A percentile compares a stretch with the other conserved stretches of the same genome.
phyloP scores from a whole-genome alignment of 257 asterid species.

The Henckelia pumila region DNA sequence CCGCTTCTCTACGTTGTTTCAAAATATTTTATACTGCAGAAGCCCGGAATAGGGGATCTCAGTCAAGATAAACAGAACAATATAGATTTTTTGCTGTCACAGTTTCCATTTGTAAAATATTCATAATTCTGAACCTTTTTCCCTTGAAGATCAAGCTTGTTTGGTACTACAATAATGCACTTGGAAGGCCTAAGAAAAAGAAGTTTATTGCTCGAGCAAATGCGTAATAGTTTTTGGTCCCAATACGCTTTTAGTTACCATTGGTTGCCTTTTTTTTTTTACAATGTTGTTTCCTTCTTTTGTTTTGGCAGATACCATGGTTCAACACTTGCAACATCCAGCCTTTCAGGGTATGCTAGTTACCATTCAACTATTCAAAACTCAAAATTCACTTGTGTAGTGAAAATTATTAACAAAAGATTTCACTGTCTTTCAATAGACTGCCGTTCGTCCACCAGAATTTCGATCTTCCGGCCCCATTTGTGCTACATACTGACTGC shows the following conservation, averaged over 20 bases:
- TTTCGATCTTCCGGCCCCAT: constrained; percentile 89
- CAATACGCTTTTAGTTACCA: neutral
- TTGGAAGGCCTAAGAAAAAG: constrained; percentile 93
- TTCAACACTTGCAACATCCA: constrained; percentile 82
- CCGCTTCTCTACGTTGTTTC: neutral
- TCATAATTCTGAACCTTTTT: neutral
- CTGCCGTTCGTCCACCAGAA: constrained; percentile 86
- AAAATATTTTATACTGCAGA: neutral
- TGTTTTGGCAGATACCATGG: constrained; percentile 82
- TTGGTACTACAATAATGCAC: constrained; percentile 95
- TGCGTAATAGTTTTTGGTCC: constrained; percentile 49
- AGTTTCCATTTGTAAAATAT: neutral
- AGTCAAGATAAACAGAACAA: neutral
- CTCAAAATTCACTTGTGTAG: neutral
- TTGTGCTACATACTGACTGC: constrained; percentile 87
- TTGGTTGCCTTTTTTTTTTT: neutral
- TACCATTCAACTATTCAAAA: constrained; percentile 8
- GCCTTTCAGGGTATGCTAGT: constrained; percentile 79
- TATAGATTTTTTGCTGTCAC: no score
- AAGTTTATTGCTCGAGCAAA: constrained; percentile 88
- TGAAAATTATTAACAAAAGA: constrained; percentile 6
- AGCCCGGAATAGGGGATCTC: neutral
- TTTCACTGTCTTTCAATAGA: constrained; percentile 41
- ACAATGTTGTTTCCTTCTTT: neutral
- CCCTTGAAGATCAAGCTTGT: constrained; percentile 80